phyloP scores from a whole-genome alignment of 192 early-diverging fungal genomes.

The Rhizoclosmatium sp. region DNA sequence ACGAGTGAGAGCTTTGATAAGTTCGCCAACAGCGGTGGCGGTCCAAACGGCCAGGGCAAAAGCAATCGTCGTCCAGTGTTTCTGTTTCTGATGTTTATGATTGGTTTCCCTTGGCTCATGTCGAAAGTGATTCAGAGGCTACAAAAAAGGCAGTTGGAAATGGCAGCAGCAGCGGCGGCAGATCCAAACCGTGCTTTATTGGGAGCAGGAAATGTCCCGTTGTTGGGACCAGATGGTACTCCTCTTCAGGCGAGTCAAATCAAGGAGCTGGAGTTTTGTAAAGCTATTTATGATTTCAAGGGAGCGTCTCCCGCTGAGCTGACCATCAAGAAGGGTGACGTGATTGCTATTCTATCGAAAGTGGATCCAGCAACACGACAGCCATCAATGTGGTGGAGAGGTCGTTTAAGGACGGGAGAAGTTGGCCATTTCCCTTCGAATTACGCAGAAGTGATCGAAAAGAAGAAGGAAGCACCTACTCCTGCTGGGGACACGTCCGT shows the following conservation, averaged over 20 bases:
- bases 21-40: conserved; percentile 57
- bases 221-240: conserved; percentile 43
- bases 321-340: conserved; percentile 82
- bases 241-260: conserved; percentile 51
- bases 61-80: conserved; percentile 68
- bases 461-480: conserved; percentile 10
- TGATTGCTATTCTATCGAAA: conserved; percentile 89
- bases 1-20: conserved; percentile 77
- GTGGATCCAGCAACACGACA: conserved; percentile 75
- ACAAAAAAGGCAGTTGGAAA: conserved; percentile 52
- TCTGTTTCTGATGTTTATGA: conserved; percentile 83
- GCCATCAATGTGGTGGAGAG: conserved; percentile 91
- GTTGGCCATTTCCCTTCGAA: conserved; percentile 92
- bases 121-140: conserved; percentile 84
- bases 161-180: conserved; percentile 30
- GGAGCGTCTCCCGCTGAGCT: conserved; percentile 80
- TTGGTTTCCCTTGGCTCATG: conserved; percentile 94
- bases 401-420: conserved; percentile 78
- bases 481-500: background rate
- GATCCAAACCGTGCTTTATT: background rate
- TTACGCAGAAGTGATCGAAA: conserved; percentile 85
- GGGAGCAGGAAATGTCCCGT: background rate
- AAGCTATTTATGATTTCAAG: conserved; percentile 86
- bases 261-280: conserved; percentile 82
- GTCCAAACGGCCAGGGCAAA: conserved; percentile 29